Base-by-base conservation (phyloP, 257 asterid species). In the Ajuga chamaepitys region DNA sequence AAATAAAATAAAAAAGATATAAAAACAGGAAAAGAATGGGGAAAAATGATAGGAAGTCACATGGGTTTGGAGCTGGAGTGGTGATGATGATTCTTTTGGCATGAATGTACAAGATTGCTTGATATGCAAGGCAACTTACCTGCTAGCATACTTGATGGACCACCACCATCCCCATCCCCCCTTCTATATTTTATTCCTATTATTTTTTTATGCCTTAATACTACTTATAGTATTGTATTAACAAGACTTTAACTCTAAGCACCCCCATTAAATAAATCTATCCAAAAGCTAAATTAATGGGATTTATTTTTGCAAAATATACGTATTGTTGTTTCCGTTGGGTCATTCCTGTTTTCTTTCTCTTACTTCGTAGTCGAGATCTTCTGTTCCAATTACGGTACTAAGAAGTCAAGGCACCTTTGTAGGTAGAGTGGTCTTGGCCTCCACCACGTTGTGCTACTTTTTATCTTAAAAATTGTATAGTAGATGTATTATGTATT, bases 61-160 rank as follows among this genome's bases (percentile, higher is more conserved):
- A 87, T 85, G 97, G 95, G 82, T 47, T 68, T 83, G 41, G 84
- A 81, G 93, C 57, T 78, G 84, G 88, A 80, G 86, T 82, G 87
- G 35, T 78, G 84, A 78, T 87, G 57, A 89, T 89, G 85, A 84
- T 81, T 76, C 86, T 84, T 76, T 82, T 65, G 84, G 52, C 87
- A 78, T 83, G 87, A 78, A 80, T 79, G 85, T 52, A 71, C 66
- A 64, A 79, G 71, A 76, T 86, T 84, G 95, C 96, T 91, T 88
- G 96, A 83, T 77, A 77, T 80, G 83, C 91, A 88, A 88, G 98
- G 95, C 83, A 91, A 79, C 59, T 79, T 74, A 77, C 79, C 82
- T 70, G 73, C 55, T 63, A 48, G 82, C 70, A 69, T 78, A 79
- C 85, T 84, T 80, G 86, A 80, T 88, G 96, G 91, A 79, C 91